phyloP scores from a whole-genome alignment of 1,139 yeast genomes.

The Candida sanyaensis region DNA sequence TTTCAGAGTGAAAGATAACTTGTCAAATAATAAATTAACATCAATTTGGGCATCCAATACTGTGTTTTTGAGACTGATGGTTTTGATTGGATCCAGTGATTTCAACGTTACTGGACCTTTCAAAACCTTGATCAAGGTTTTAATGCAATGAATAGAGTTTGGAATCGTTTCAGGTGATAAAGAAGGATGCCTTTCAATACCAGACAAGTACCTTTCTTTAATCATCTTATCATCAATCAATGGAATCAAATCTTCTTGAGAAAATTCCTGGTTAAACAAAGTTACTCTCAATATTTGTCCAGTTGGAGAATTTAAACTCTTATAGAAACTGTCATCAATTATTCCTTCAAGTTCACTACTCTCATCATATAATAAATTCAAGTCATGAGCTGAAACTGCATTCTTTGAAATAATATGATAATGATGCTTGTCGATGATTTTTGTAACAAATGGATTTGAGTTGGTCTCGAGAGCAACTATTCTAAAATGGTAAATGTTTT shows the following conservation, averaged over 20 bases:
- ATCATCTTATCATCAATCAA: constrained; percentile 29
- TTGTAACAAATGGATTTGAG: constrained; percentile 23
- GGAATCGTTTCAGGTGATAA: constrained; percentile 44
- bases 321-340: constrained; percentile 40
- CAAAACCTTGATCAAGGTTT: constrained; percentile 58
- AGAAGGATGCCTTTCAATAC: constrained; percentile 28
- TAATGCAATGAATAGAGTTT: constrained; percentile 53
- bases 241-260: constrained; percentile 24
- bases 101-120: constrained; percentile 58
- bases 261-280: constrained; percentile 35
- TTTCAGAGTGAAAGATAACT: constrained; percentile 45
- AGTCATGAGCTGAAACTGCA: constrained; percentile 29
- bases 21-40: constrained; percentile 49
- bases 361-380: constrained; percentile 16
- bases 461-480: constrained; percentile 28
- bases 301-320: constrained; percentile 24
- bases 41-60: constrained; percentile 57
- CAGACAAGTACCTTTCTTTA: constrained; percentile 28
- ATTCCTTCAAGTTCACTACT: constrained; percentile 15
- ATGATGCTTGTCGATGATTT: constrained; percentile 32
- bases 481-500: constrained; percentile 33
- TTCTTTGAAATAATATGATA: constrained; percentile 34
- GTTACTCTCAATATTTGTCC: constrained; percentile 36
- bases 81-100: constrained; percentile 46
- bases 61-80: constrained; percentile 52